Base-by-base conservation (phyloP, 495 filamentous ascomycete genomes). In the Evansstolkia leycettana region DNA sequence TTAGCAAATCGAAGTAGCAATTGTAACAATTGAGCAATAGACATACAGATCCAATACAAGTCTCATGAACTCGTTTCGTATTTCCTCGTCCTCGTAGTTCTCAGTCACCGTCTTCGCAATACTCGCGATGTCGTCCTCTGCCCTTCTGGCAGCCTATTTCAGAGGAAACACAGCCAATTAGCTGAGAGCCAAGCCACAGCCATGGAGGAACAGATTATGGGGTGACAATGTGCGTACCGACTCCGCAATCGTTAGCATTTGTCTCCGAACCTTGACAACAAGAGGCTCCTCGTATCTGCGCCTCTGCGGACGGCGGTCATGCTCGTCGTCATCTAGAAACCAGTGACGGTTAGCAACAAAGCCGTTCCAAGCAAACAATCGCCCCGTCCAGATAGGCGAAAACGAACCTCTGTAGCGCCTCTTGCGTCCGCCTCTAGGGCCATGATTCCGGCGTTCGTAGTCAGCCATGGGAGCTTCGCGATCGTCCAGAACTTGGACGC, bases 181-280 rank as follows among this genome's bases (percentile, higher is more conserved):
- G 9, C 20, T 9, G 20, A 23, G 20, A 9, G 4, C 20, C 5
- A 23, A 23, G 9, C 5, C 20, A 23, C 20, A 23, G 9, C n/a
- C n/a, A n/a, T n/a, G 20, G 9, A 5, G 20, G 20, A 23, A 9
- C 20, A 23, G 4, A 23, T 23, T 9, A 23, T 5, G 5, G 20
- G n/a, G 20, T 5, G 20, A 23, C 20, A 39, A 42, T 34, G 26
- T 26, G 18, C 67, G 36, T 67, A 78, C 73, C 40, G 83, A 88
- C 67, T 94, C 87, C 31, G 88, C 88, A 47, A 96, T 79, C 18
- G 72, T 64, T 19, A 94, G 65, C 12, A 94, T 67, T 55, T 88
- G 80, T 43, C 80, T 82, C 45, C 85, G 81, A 36, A 94, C 60
- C 49, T 78, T 82, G 28, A 78, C 72, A 40, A 74, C 67, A 13